Base-by-base conservation (phyloP, 1,284 basidiomycete genomes). In the Amylostereum areolatum region DNA sequence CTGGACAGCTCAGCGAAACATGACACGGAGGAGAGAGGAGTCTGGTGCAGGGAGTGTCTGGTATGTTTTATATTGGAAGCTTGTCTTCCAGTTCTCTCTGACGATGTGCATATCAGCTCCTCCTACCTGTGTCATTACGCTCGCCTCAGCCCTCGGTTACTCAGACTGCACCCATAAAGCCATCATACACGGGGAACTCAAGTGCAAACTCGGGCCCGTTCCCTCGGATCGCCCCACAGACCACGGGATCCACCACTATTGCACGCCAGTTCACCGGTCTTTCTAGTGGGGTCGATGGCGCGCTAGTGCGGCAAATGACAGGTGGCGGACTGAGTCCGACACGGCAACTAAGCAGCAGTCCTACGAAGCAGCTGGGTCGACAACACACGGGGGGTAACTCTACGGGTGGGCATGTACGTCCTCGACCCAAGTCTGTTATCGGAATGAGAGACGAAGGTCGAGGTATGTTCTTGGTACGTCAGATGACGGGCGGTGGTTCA, bases 11-110 rank as follows among this genome's bases (percentile, higher is more conserved):
- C 81, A 18, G 89, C 89, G n/a, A 91, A 87, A 66, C 75, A 70
- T 27, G 84, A 84, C 60, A 68, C 66, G 11, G 78, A 47, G 27
- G 44, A 83, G 40, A 85, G 85, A 2, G 75, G 78, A 6, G 78
- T 90, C 29, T 91, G 87, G 85, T 92, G 89, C 64, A 73, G 88
- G 55, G 87, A 89, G 64, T 92, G 89, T 63, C 69, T 83, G 61
- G 89, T 91, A 61, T 66, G 77, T 66, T 50, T 32, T 27, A 46
- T 48, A 39, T 51, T 35, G 41, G 30, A 34, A 5, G 24, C 46
- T 47, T 48, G 31, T 50, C 11, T 25, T 32, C 45, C 28, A 18
- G 18, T 29, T 3, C n/a, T n/a, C 3, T 30, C 12, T 11, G 25
- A 46, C 40, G 30, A 46, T 28, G 45, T 40, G n/a, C 43, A 52